Evolutionary conservation across 257 asterid genomes (phyloP).

Genomic region (Solanum corneliomulleri): DNA sequence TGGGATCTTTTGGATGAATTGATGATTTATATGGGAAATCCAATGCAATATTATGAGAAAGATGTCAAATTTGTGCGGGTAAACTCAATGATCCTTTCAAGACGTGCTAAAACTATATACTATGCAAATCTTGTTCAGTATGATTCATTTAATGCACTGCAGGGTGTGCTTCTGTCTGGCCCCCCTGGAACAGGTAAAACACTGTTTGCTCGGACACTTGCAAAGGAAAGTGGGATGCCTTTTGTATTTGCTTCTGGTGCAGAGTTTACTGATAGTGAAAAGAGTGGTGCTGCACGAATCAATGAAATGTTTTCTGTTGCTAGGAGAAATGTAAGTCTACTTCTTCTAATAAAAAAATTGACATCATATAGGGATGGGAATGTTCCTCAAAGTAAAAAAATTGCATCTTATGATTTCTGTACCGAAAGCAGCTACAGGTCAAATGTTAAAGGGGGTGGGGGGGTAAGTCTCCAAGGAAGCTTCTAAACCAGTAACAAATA

Average conservation of each 20-base stretch:
- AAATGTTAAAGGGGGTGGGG: not conserved
- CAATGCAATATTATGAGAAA: constrained; percentile 89
- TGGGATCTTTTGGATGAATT: constrained; percentile 98
- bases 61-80: constrained; percentile 95
- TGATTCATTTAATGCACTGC: constrained; percentile 11
- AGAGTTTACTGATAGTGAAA: constrained; percentile 91
- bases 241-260: constrained; percentile 99
- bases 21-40: constrained; percentile 93
- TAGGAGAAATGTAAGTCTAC: constrained; percentile 79
- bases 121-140: not conserved
- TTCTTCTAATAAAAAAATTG: not conserved
- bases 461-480: not conserved
- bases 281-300: constrained; percentile 89
- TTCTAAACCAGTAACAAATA: not conserved
- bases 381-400: not conserved
- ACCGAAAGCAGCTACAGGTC: not conserved
- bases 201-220: constrained; percentile 87
- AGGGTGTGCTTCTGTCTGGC: constrained; percentile 98
- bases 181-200: constrained; percentile 99
- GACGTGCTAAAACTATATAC: constrained; percentile 1
- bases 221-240: constrained; percentile 94
- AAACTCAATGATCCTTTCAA: constrained; percentile 9
- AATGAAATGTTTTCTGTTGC: constrained; percentile 78
- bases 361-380: not conserved
- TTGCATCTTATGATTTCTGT: not conserved